Percentiles rank a stretch among this genome's conserved stretches.
phyloP scores from a whole-genome alignment of 768 basidiomycete species.

The Goffeauzyma gilvescens region DNA sequence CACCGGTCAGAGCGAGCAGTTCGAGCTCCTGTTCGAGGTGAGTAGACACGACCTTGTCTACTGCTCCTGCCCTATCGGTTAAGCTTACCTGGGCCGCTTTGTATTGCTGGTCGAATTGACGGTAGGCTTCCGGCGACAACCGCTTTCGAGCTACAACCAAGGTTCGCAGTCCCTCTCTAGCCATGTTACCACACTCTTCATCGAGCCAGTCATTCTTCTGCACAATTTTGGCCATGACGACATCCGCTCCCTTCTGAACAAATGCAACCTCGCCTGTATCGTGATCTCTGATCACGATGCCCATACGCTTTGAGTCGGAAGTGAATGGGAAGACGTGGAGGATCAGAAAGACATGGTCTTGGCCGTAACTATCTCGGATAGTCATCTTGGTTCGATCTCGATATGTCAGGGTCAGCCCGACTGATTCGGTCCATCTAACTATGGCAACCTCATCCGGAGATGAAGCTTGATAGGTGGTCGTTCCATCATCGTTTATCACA shows the following conservation, averaged over 20 bases:
- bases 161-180: constrained; percentile 81
- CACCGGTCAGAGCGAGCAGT: constrained; percentile 83
- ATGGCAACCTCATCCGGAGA: constrained; percentile 99
- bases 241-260: constrained; percentile 91
- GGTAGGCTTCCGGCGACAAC: constrained; percentile 49
- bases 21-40: constrained; percentile 77
- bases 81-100: constrained; percentile 62
- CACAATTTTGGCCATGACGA: constrained; percentile 90
- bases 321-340: constrained; percentile 96
- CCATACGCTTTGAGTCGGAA: constrained; percentile 97
- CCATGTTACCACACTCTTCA: constrained; percentile 97
- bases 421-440: constrained; percentile 87
- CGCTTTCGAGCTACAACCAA: constrained; percentile 76
- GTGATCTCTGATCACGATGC: constrained; percentile 73
- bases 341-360: constrained; percentile 54
- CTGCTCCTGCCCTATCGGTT: constrained; percentile 55
- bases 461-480: constrained; percentile 90
- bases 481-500: constrained; percentile 80
- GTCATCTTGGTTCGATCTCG: constrained; percentile 84
- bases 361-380: constrained; percentile 51
- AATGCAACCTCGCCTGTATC: constrained; percentile 64
- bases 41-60: constrained; percentile 52
- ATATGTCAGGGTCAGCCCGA: constrained; percentile 70
- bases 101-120: constrained; percentile 51
- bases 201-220: constrained; percentile 97